Evolutionary conservation across 805 yeast genomes (phyloP).

Genomic region (Schwanniomyces pseudopolymorphus): DNA sequence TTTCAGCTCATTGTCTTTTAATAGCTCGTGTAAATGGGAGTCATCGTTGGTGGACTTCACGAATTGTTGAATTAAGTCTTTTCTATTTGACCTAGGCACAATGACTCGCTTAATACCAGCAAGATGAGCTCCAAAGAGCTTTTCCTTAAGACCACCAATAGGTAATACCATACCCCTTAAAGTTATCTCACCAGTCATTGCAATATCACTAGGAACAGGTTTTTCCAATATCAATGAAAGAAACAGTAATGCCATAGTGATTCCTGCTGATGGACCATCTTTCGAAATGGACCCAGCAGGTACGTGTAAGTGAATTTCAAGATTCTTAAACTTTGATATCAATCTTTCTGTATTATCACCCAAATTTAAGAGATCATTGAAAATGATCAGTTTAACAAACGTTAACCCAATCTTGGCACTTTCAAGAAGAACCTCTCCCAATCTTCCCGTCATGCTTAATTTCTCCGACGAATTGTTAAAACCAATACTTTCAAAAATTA

Average conservation of each 20-base stretch:
- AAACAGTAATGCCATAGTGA: constrained; percentile 49
- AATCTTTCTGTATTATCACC: constrained; percentile 28
- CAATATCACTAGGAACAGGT: constrained; percentile 50
- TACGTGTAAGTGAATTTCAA: constrained; percentile 57
- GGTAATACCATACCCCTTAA: constrained; percentile 76
- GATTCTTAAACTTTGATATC: constrained; percentile 46
- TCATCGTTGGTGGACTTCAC: constrained; percentile 32
- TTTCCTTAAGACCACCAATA: constrained; percentile 80
- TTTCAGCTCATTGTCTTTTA: constrained; percentile 33
- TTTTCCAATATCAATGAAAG: constrained; percentile 43
- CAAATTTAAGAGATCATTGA: constrained; percentile 31
- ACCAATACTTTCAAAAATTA: constrained; percentile 75
- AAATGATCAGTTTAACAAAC: constrained; percentile 60
- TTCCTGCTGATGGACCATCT: constrained; percentile 50
- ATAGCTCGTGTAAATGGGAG: constrained; percentile 30
- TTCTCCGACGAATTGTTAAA: constrained; percentile 43
- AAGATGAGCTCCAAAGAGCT: constrained; percentile 75
- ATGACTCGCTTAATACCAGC: constrained; percentile 56
- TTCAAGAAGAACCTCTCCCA: constrained; percentile 80
- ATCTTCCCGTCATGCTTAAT: constrained; percentile 72
- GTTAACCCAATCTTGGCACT: constrained; percentile 77
- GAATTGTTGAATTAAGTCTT: constrained; percentile 64
- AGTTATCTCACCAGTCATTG: constrained; percentile 88
- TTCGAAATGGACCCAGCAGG: constrained; percentile 49
- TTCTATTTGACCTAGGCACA: constrained; percentile 68